Evolutionary conservation across 2,329 filamentous ascomycete species (phyloP), one percentile per base, ranked within the genome.

Genomic region (Phoma sp.): DNA sequence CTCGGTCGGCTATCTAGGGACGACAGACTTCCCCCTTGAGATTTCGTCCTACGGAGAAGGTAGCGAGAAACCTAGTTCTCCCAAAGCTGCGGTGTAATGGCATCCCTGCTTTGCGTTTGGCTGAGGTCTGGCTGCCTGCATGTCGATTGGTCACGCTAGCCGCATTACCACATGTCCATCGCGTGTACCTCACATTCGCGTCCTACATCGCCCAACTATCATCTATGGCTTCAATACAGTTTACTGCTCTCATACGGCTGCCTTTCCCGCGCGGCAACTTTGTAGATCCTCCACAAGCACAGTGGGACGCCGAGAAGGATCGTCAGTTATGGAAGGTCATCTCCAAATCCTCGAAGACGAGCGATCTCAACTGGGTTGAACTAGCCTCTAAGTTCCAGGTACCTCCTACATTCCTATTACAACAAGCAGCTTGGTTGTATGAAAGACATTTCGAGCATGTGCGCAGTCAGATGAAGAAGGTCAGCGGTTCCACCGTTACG

Each of bases 381-480:
- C 79, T 93, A 90, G 91, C 90, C 41, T 80, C 84, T 47, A 82
- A 85, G 40, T 96, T 97, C 75, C 84, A 93, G 59, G 93, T 97
- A 18, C 89, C 90, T 24, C 86, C 96, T 53, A 84, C 91, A 36
- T 98, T 98, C 69, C 83, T 99, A 29, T 84, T 97, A 13, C 91
- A 96, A 71, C 92, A 99, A 76, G 92, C 92, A 59, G 92, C 91
- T 74, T 96, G 92, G 84, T 84, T 98, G 5, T 96, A 95, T 69
- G 93, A 98, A 72, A 84, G 90, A 46, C 91, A 98, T 77, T 84
- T 96, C 25, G 90, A 90, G 0, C 91, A 97, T 72, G 90, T 98
- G 42, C 86, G 91, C 62, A 92, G 90, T 18, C 92, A 97, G 77
- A 91, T 98, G 80, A 86, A 90, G 58, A 95, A 89, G 70, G 86